Base-by-base conservation (phyloP, 306 rosid genomes). In the Sophora flavescens region DNA sequence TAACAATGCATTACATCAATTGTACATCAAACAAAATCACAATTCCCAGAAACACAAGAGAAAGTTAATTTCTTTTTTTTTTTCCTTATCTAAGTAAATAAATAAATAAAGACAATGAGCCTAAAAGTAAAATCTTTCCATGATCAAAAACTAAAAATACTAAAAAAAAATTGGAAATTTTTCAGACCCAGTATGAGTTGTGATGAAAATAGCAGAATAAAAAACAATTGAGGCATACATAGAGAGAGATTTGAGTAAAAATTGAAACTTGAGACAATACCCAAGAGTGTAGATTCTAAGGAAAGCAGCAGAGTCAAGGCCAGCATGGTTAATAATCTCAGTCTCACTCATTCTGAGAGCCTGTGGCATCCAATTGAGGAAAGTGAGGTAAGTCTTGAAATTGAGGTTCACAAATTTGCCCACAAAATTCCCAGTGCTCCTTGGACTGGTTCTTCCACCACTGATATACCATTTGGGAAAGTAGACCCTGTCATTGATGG, bases 301-400 rank as follows among this genome's bases (percentile, higher is more conserved):
- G 50, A 95, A 95, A 85, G 78, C 96, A 85, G 97, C 97, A 83
- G 99, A 95, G 81, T 95, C 99, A 63, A 95, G 89, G 15, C 99
- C 97, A 80, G 99, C 97, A 83, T 92, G 97, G 84, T 44, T 80
- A 67, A 90, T 88, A 62, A 95, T 95, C 82, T 92, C 93, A 75
- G 88, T 5, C 78, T 95, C 97, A 63, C 75, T 70, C 97, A 91
- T 92, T 85, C 84, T 90, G 77, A 92, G 59, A 82, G 99, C 97
- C 65, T 85, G 90, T 39, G 99, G 99, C 97, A 95, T 95, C 99
- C 99, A 95, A 52, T 89, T 90, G 79, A 95, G 84, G 83, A 95
- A 95, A 0, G 97, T 81, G 11, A 95, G 13, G 57, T 95, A 95
- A 80, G 99, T 95, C 73, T 26, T 84, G 75, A 90, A 36, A 74